A percentile compares a stretch with the other conserved stretches of the same genome.
phyloP scores from a whole-genome alignment of 1,284 basidiomycete genomes.

The Prillingera fragicola region DNA sequence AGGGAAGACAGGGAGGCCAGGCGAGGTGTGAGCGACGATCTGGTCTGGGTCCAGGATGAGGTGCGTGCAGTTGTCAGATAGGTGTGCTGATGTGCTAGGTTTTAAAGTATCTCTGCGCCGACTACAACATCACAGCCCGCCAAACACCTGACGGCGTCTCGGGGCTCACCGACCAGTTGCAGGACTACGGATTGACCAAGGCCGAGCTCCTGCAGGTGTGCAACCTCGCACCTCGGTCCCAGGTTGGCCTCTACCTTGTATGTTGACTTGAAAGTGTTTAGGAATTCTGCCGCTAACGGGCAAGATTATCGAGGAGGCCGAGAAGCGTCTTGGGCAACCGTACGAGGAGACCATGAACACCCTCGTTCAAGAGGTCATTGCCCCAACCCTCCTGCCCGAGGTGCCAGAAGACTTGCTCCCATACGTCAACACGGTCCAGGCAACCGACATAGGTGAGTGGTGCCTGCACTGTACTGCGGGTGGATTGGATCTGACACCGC shows the following conservation, averaged over 20 bases:
- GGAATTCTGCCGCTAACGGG: neutral
- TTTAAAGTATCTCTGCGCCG: slow-evolving; percentile 63
- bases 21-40: slow-evolving; percentile 61
- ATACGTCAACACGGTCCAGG: slow-evolving; percentile 17
- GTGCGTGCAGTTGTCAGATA: too few relatives aligned
- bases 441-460: slow-evolving; percentile 11
- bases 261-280: slow-evolving; percentile 42
- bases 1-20: slow-evolving; percentile 44
- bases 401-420: slow-evolving; percentile 25
- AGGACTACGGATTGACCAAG: slow-evolving; percentile 71
- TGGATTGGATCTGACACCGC: neutral
- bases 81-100: slow-evolving; percentile 52
- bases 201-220: slow-evolving; percentile 85
- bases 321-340: slow-evolving; percentile 59
- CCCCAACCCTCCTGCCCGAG: slow-evolving; percentile 26
- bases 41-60: slow-evolving; percentile 83
- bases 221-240: slow-evolving; percentile 73
- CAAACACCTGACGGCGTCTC: slow-evolving; percentile 65
- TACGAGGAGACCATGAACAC: slow-evolving; percentile 61
- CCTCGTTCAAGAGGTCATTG: slow-evolving; percentile 57
- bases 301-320: slow-evolving; percentile 84
- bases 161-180: slow-evolving; percentile 62
- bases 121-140: slow-evolving; percentile 53
- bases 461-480: too few relatives aligned
- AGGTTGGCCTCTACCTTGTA: slow-evolving; percentile 85